Conservation (phyloP, 176 grass and related monocot species). For the Cenchrus americanus region DNA sequence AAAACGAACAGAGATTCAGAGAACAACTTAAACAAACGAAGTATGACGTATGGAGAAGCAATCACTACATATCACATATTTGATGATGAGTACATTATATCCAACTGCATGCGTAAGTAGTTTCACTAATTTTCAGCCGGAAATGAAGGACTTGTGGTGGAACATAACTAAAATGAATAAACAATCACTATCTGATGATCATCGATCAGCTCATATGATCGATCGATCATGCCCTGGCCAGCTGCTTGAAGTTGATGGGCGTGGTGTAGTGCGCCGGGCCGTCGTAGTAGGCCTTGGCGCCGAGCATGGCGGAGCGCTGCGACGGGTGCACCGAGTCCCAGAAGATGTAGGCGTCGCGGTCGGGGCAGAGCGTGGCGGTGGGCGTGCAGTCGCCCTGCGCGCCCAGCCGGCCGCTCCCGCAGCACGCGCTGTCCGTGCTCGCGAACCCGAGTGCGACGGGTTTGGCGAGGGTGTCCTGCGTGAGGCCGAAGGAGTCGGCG, state of each 20-base stretch:
- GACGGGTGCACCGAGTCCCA: slow-evolving; percentile 51
- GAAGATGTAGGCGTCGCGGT: slow-evolving; percentile 26
- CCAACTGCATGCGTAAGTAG: too few species aligned
- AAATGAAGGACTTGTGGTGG: too few species aligned
- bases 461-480: neutral
- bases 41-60: too few species aligned
- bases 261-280: neutral
- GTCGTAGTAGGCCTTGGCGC: slow-evolving; percentile 10
- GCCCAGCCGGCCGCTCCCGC: slow-evolving; percentile 37
- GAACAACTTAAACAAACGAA: too few species aligned
- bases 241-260: slow-evolving; percentile 44
- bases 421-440: slow-evolving; percentile 41
- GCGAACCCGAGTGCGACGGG: neutral
- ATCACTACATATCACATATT: too few species aligned
- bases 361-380: neutral
- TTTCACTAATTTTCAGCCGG: too few species aligned
- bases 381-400: slow-evolving; percentile 1
- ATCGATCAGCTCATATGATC: too few species aligned
- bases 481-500: slow-evolving; percentile 6
- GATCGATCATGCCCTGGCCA: neutral
- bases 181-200: too few species aligned
- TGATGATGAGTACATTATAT: too few species aligned
- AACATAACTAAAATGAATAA: too few species aligned
- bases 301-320: slow-evolving; percentile 5
- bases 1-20: too few species aligned